A percentile compares a stretch with the other conserved stretches of the same genome.
phyloP scores from a whole-genome alignment of 148 eudicot genomes.

The Agrostemma githago region DNA sequence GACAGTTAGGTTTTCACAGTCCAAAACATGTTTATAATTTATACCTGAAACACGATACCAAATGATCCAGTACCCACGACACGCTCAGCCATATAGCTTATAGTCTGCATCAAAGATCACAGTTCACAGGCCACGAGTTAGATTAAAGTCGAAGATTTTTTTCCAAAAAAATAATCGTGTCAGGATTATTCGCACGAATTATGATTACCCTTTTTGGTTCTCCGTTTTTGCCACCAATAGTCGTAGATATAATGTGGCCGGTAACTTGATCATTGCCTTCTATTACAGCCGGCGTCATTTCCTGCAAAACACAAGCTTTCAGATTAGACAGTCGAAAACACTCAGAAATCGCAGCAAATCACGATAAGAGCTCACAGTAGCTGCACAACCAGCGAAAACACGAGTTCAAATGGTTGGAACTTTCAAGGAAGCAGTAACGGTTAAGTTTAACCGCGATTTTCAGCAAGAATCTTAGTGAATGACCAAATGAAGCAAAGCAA shows the following conservation, averaged over 20 bases:
- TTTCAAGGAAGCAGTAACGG: slow-evolving; percentile 4
- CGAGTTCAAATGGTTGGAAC: not conserved
- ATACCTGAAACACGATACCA: slow-evolving; percentile 79
- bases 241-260: slow-evolving; percentile 86
- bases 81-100: slow-evolving; percentile 85
- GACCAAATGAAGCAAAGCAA: slow-evolving; percentile 27
- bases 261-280: slow-evolving; percentile 77
- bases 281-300: slow-evolving; percentile 57
- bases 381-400: not conserved
- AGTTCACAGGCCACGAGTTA: slow-evolving; percentile 18
- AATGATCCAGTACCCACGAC: slow-evolving; percentile 90
- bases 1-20: not conserved
- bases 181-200: not conserved
- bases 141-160: not conserved
- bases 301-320: slow-evolving; percentile 40
- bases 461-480: slow-evolving; percentile 14
- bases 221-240: slow-evolving; percentile 84
- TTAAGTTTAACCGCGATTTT: slow-evolving; percentile 11
- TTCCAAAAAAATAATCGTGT: no score
- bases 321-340: slow-evolving; percentile 12
- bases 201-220: slow-evolving; percentile 73
- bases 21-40: not conserved
- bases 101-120: slow-evolving; percentile 46
- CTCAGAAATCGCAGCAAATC: not conserved
- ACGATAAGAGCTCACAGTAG: not conserved